Evolutionary conservation across 2,329 filamentous ascomycete species (phyloP).

Genomic region (Grosmannia huntii): DNA sequence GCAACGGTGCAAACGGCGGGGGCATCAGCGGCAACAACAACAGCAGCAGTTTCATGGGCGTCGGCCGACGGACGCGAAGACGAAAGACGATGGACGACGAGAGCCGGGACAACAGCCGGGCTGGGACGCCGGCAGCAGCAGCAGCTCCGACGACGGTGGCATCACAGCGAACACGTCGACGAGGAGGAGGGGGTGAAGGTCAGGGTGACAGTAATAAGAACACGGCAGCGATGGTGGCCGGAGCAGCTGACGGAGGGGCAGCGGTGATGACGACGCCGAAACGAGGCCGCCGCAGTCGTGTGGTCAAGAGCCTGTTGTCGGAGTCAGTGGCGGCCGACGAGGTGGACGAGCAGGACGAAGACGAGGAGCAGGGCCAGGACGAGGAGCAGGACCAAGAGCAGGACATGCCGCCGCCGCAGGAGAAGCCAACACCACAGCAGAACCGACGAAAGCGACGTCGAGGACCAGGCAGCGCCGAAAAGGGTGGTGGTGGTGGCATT

Average conservation of each 20-base stretch:
- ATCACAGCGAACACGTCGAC: background rate
- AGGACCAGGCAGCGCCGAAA: background rate
- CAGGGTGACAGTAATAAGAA: too few relatives aligned
- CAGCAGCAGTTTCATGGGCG: slow-evolving; percentile 13
- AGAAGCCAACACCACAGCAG: background rate
- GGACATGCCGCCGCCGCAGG: background rate
- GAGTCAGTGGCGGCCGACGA: slow-evolving; percentile 10
- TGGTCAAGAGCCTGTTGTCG: slow-evolving; percentile 10
- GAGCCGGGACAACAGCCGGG: slow-evolving; percentile 36
- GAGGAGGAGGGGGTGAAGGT: background rate
- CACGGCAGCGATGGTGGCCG: background rate
- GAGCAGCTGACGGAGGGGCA: background rate
- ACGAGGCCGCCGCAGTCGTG: slow-evolving; percentile 9
- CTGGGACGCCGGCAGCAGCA: slow-evolving; percentile 30
- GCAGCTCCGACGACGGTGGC: background rate
- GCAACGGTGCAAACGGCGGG: slow-evolving; percentile 10
- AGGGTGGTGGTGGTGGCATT: background rate
- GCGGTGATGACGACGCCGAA: slow-evolving; percentile 1
- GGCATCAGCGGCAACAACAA: background rate
- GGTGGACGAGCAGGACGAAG: background rate
- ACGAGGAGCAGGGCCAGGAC: too few relatives aligned
- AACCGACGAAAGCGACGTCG: slow-evolving; percentile 1
- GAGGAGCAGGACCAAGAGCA: too few relatives aligned
- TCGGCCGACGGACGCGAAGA: slow-evolving; percentile 33
- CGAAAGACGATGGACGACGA: slow-evolving; percentile 39